Conservation (phyloP, 164 flowering plant species). For the Chimonanthus salicifolius region DNA sequence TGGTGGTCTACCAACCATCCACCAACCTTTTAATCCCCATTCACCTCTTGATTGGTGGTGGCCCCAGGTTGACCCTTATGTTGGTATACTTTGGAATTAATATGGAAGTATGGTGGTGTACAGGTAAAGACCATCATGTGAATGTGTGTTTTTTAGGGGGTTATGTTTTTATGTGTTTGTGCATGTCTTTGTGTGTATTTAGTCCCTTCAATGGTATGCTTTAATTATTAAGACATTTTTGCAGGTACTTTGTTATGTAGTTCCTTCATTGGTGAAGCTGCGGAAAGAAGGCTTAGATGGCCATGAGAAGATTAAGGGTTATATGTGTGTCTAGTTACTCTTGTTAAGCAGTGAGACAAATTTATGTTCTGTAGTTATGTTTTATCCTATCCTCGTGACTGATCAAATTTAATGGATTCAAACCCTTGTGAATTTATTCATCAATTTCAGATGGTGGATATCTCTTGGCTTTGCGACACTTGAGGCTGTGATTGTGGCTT, state of each 20-base stretch:
- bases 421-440: constrained; percentile 11
- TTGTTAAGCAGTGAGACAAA: constrained; percentile 67
- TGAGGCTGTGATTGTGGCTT: constrained; percentile 65
- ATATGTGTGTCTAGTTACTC: constrained; percentile 88
- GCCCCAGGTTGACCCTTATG: too few relatives aligned
- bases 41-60: too few relatives aligned
- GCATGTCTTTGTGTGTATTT: too few relatives aligned
- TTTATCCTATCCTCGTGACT: constrained; percentile 6
- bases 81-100: too few relatives aligned
- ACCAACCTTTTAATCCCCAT: too few relatives aligned
- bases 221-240: background rate
- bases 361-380: constrained; percentile 21
- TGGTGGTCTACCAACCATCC: too few relatives aligned
- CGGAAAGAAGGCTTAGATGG: constrained; percentile 99
- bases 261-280: constrained; percentile 93
- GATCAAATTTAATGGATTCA: background rate
- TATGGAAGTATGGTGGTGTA: too few relatives aligned
- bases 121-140: too few relatives aligned
- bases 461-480: constrained; percentile 84
- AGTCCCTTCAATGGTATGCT: too few relatives aligned
- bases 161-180: too few relatives aligned
- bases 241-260: constrained; percentile 80
- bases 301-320: constrained; percentile 95
- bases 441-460: constrained; percentile 87
- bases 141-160: too few relatives aligned